Evolutionary conservation across 495 filamentous ascomycete genomes (phyloP).

Genomic region (Podospora anserina): DNA sequence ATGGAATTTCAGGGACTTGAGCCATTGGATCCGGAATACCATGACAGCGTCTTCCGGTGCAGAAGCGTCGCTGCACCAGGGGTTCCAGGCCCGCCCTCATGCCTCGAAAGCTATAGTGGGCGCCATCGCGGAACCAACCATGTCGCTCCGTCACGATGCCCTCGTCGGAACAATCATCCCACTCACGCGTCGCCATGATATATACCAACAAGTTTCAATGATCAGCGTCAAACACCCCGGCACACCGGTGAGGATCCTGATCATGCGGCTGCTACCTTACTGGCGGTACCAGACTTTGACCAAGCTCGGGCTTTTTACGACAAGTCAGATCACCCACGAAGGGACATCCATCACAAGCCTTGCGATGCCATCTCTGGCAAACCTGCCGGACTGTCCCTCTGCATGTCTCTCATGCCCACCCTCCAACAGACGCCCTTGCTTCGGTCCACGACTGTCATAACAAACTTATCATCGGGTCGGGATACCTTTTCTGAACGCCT

Average conservation of each 20-base stretch:
- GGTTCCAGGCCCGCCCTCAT: not conserved
- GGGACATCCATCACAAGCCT: not conserved
- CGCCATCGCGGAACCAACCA: not conserved
- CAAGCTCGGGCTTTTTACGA: not conserved
- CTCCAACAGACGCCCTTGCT: not conserved
- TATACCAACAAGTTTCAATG: not conserved
- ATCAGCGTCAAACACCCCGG: not conserved
- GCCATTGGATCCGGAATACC: conserved; percentile 7
- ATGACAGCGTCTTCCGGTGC: conserved; percentile 6
- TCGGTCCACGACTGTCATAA: not conserved
- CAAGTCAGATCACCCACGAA: not conserved
- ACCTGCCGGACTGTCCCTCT: not conserved
- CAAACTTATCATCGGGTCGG: not conserved
- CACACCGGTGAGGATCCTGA: not conserved
- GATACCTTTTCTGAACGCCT: not conserved
- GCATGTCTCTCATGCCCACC: not conserved
- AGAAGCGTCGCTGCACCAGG: not conserved
- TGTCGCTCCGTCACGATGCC: not conserved
- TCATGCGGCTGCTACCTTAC: not conserved
- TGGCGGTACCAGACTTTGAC: not conserved
- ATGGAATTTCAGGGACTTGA: conserved; percentile 6
- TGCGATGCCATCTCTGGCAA: not conserved
- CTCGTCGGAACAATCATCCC: not conserved
- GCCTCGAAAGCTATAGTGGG: not conserved
- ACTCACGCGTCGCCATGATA: not conserved